A percentile compares a stretch with the other conserved stretches of the same genome.
phyloP scores from a whole-genome alignment of 148 eudicot species.

The Chenopodium formosanum region DNA sequence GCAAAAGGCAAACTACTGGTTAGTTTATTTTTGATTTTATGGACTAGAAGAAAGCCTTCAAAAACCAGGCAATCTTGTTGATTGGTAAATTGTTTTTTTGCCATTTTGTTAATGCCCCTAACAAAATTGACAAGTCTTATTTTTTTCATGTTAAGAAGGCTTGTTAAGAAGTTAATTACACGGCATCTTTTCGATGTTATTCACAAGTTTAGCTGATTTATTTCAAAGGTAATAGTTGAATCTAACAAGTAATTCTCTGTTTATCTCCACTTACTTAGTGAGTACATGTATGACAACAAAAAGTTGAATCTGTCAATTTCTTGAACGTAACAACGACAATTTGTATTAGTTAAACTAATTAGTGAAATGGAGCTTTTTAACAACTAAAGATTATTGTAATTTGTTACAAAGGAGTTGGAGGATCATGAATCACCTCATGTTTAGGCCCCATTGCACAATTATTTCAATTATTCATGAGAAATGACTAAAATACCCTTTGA shows the following conservation, averaged over 20 bases:
- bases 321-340: neutral
- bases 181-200: neutral
- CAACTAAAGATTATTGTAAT: neutral
- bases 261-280: neutral
- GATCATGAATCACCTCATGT: no score
- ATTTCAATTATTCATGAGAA: no score
- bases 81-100: neutral
- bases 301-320: neutral
- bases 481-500: no score
- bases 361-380: neutral
- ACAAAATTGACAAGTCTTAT: conserved; percentile 8
- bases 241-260: neutral
- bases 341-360: neutral
- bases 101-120: neutral
- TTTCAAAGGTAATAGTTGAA: neutral
- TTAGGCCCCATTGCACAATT: no score
- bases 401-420: no score
- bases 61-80: neutral
- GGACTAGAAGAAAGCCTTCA: conserved; percentile 14
- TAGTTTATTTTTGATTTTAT: neutral
- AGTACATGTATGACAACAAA: neutral
- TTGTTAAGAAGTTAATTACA: neutral
- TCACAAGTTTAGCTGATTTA: neutral
- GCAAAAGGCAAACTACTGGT: neutral
- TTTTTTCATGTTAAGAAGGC: neutral